phyloP scores from a whole-genome alignment of 2,329 filamentous ascomycete species.

The Diaporthe aspalathi region DNA sequence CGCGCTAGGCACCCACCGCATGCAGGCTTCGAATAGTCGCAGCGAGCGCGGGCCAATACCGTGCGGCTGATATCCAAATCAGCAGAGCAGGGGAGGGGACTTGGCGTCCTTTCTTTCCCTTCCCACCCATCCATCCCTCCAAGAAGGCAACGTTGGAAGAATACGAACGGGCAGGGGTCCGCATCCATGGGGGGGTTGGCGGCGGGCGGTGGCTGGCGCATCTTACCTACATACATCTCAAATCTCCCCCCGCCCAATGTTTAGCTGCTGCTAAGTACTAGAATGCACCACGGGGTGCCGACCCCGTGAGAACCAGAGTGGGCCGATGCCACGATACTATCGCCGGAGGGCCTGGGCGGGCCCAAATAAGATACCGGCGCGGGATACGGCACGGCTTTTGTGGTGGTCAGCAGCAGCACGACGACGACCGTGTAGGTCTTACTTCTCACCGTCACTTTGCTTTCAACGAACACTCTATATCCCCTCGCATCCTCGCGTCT shows the following conservation, averaged over 20 bases:
- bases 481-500: neutral
- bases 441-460: neutral
- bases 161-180: constrained; percentile 23
- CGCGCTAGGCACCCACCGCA: constrained; percentile 20
- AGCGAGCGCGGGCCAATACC: constrained; percentile 21
- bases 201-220: constrained; percentile 8
- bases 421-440: neutral
- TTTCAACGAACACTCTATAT: neutral
- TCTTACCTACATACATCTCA: neutral
- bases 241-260: too few species aligned
- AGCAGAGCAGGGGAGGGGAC: neutral
- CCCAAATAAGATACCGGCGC: constrained; percentile 19
- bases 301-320: neutral
- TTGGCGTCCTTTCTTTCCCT: constrained; percentile 1
- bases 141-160: neutral
- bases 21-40: constrained; percentile 27
- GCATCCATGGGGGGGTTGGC: neutral
- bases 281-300: neutral
- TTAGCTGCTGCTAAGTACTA: neutral
- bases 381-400: constrained; percentile 17
- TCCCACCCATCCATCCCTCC: constrained; percentile 11
- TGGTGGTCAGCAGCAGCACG: constrained; percentile 24
- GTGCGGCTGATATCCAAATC: constrained; percentile 28
- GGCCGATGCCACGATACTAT: constrained; percentile 29
- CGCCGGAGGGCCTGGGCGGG: neutral